Percentiles rank a stretch among this genome's conserved stretches.
phyloP scores from a whole-genome alignment of 441 rosid genomes.

The Syzygium syzygioides region DNA sequence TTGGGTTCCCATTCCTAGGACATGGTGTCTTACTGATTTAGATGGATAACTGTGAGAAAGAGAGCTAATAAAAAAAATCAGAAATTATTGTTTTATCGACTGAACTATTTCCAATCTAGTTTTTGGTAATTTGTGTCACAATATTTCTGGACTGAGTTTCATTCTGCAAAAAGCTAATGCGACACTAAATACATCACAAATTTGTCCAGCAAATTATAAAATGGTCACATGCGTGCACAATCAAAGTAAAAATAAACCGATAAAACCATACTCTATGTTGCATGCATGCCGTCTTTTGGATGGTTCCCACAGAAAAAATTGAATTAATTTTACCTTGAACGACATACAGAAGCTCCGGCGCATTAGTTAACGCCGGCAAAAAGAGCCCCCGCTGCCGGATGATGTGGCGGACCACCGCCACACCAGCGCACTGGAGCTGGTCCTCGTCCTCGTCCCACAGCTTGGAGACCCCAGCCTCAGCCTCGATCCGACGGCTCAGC shows the following conservation, averaged over 20 bases:
- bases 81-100: background rate
- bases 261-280: background rate
- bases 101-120: background rate
- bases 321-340: constrained; percentile 15
- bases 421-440: constrained; percentile 10
- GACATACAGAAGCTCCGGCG: constrained; percentile 32
- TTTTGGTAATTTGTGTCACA: background rate
- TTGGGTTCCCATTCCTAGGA: constrained; percentile 11
- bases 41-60: background rate
- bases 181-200: too few species aligned
- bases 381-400: constrained; percentile 33
- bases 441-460: constrained; percentile 10
- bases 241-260: background rate
- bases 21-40: background rate
- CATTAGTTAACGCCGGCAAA: constrained; percentile 30
- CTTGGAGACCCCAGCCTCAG: constrained; percentile 4
- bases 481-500: constrained; percentile 5
- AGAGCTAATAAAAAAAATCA: background rate
- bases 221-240: background rate
- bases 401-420: constrained; percentile 15
- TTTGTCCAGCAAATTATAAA: background rate
- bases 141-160: background rate
- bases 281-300: background rate
- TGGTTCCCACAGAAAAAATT: background rate
- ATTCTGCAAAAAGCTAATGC: background rate